Evolutionary conservation across 2,329 filamentous ascomycete species (phyloP).

Genomic region (Ophioceras dolichostomum): DNA sequence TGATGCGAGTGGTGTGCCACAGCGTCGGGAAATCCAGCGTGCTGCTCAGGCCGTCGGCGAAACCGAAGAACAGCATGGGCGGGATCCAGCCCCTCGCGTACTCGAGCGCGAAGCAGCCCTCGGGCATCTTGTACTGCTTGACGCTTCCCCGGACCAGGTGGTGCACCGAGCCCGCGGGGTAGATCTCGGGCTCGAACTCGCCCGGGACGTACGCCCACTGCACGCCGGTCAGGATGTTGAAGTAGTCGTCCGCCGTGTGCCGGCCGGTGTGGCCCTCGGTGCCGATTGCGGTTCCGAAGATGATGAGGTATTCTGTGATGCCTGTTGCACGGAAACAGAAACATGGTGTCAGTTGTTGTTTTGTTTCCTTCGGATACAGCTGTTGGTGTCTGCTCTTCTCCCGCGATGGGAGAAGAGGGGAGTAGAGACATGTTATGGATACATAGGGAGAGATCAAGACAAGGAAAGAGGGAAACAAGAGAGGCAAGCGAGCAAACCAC

Average conservation of each 20-base stretch:
- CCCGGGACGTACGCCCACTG: conserved; percentile 66
- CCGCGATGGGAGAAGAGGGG: no score
- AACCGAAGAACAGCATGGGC: conserved; percentile 84
- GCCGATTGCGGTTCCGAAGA: conserved; percentile 73
- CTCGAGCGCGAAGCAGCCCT: conserved; percentile 68
- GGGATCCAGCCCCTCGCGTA: conserved; percentile 85
- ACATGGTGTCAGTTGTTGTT: neutral
- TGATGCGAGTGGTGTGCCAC: conserved; percentile 66
- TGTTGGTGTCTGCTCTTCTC: conserved; percentile 6
- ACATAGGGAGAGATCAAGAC: no score
- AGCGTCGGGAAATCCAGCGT: conserved; percentile 79
- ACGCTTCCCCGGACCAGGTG: conserved; percentile 58
- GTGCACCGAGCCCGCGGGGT: conserved; percentile 57
- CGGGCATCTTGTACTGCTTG: conserved; percentile 77
- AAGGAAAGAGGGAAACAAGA: neutral
- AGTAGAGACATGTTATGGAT: no score
- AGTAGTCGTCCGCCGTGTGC: conserved; percentile 90
- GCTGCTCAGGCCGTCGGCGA: conserved; percentile 66
- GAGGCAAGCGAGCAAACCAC: conserved; percentile 14
- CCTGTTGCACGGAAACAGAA: conserved; percentile 22
- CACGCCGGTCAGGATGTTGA: conserved; percentile 73
- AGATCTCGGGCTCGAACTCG: conserved; percentile 55
- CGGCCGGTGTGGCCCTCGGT: conserved; percentile 83
- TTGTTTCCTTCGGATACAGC: no score
- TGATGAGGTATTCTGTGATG: conserved; percentile 81